phyloP scores from a whole-genome alignment of 805 yeast species.

The Nakazawaea wyomingensis region DNA sequence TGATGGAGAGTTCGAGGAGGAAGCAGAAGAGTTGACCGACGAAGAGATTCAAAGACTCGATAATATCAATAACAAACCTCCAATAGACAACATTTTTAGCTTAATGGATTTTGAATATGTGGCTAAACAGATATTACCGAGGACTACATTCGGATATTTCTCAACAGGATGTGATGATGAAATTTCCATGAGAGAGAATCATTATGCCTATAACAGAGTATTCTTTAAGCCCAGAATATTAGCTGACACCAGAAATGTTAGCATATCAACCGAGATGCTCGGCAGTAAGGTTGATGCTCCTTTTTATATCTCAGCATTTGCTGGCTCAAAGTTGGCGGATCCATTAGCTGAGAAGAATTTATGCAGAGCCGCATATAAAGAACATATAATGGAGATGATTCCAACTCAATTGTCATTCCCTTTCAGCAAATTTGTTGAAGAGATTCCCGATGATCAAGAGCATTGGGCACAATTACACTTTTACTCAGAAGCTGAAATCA shows the following conservation, averaged over 20 bases:
- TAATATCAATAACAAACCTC: conserved; percentile 51
- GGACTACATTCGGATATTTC: conserved; percentile 81
- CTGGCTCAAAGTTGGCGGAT: conserved; percentile 80
- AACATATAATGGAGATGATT: conserved; percentile 70
- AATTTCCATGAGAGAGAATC: conserved; percentile 79
- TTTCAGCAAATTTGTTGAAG: conserved; percentile 68
- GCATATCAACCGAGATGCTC: conserved; percentile 58
- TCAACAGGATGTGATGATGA: conserved; percentile 89
- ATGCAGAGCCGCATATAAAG: conserved; percentile 64
- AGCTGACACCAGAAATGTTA: conserved; percentile 67
- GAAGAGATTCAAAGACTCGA: conserved; percentile 37
- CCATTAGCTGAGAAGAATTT: conserved; percentile 82
- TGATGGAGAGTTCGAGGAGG: conserved; percentile 17
- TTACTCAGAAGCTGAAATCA: conserved; percentile 51
- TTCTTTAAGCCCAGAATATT: conserved; percentile 79
- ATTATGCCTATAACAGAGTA: conserved; percentile 75
- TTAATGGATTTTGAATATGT: conserved; percentile 81
- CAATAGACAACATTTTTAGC: conserved; percentile 60
- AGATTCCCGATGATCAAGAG: conserved; percentile 51
- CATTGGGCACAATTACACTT: conserved; percentile 86
- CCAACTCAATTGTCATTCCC: conserved; percentile 83
- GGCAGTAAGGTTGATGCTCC: conserved; percentile 66
- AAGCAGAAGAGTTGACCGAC: conserved; percentile 22
- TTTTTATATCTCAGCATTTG: conserved; percentile 86
- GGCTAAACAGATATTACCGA: conserved; percentile 68